Conservation (phyloP, 805 yeast species). For the Candida germanica region DNA sequence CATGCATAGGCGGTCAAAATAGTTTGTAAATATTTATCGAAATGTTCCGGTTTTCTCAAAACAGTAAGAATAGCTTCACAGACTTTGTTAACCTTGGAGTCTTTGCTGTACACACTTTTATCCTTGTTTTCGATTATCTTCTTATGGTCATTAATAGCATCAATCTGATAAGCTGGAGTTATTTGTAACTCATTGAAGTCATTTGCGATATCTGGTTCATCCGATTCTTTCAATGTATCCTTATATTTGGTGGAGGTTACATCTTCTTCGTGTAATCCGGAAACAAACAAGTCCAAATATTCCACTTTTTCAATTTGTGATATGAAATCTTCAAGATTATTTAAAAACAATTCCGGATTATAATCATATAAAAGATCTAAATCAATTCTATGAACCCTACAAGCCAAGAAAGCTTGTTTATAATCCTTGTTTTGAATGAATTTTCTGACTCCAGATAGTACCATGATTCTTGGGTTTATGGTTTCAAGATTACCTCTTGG, state of each 20-base stretch:
- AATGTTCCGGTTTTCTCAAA: conserved; percentile 49
- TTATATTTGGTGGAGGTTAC: conserved; percentile 77
- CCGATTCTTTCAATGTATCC: conserved; percentile 52
- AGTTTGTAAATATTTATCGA: conserved; percentile 63
- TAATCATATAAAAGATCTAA: conserved; percentile 88
- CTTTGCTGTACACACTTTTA: conserved; percentile 30
- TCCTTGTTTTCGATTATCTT: conserved; percentile 41
- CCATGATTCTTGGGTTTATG: conserved; percentile 89
- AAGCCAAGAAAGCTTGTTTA: conserved; percentile 70
- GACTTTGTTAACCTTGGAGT: conserved; percentile 68
- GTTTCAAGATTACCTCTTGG: conserved; percentile 97
- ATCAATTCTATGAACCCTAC: conserved; percentile 90
- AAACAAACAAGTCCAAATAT: conserved; percentile 80
- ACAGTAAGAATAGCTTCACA: conserved; percentile 69
- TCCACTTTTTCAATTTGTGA: conserved; percentile 69
- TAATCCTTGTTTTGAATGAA: conserved; percentile 59
- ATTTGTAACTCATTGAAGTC: conserved; percentile 13
- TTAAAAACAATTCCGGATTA: conserved; percentile 64
- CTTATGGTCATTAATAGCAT: conserved; percentile 12
- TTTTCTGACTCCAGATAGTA: conserved; percentile 74
- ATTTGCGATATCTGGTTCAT: conserved; percentile 8
- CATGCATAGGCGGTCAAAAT: conserved; percentile 90
- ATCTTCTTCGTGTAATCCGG: conserved; percentile 83
- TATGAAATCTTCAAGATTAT: conserved; percentile 64
- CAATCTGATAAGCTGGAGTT: conserved; percentile 12